A percentile compares a stretch with the other conserved stretches of the same genome.
These are phyloP conservation scores for Neoascochyta sp. DNA, from an alignment of 2,329 filamentous ascomycete species.

Conservation along the genomic window DNA sequence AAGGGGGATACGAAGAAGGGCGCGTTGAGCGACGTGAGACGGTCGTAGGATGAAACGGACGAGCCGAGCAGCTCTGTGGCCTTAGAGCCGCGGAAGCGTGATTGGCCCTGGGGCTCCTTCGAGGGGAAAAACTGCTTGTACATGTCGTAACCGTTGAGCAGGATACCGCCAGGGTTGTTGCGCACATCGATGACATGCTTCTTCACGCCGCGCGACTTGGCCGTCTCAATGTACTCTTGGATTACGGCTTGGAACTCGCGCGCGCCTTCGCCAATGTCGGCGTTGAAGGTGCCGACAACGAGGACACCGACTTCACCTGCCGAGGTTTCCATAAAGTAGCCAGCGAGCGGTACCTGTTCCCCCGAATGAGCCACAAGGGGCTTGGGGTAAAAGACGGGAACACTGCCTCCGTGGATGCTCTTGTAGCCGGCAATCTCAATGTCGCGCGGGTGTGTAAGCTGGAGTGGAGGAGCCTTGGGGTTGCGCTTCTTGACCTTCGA, in stretches of 20 bases:
- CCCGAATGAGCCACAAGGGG: conserved; percentile 35
- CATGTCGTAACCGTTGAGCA: conserved; percentile 40
- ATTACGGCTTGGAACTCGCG: conserved; percentile 40
- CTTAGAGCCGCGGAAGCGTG: conserved; percentile 46
- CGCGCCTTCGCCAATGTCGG: conserved; percentile 13
- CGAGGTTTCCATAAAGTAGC: conserved; percentile 45
- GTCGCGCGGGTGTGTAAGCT: conserved; percentile 30
- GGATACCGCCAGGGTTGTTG: conserved; percentile 57
- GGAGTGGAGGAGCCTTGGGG: conserved; percentile 20
- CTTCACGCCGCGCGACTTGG: conserved; percentile 49
- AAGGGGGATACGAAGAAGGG: conserved; percentile 31
- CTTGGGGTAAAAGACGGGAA: conserved; percentile 35
- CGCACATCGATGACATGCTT: conserved; percentile 63
- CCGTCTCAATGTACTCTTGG: conserved; percentile 46
- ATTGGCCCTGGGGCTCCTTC: conserved; percentile 43
- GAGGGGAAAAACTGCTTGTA: conserved; percentile 56
- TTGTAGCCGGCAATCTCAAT: conserved; percentile 21
- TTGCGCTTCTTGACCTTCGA: conserved; percentile 22
- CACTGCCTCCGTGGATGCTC: conserved; percentile 14
- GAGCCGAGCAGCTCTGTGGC: conserved; percentile 29
- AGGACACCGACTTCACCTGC: conserved; percentile 48
- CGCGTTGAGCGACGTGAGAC: conserved; percentile 14
- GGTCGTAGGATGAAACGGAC: conserved; percentile 15
- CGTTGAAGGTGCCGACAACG: conserved; percentile 42
- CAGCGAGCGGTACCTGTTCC: conserved; percentile 36